These are phyloP conservation scores for Crithidia mellificae DNA, from an alignment of 208 protist genomes.

Conservation along the genomic window DNA sequence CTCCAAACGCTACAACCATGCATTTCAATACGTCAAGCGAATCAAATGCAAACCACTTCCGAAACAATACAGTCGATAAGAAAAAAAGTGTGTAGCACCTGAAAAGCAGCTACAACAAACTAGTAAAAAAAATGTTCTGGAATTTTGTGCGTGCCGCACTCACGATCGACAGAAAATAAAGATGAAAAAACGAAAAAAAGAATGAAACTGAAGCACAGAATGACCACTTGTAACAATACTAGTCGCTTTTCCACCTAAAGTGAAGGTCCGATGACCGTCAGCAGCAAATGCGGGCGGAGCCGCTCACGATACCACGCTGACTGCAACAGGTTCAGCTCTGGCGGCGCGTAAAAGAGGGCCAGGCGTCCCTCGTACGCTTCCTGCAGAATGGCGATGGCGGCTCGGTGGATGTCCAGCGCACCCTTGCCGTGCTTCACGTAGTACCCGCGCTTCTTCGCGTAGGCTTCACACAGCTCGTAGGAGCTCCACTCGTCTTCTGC, in stretches of 20 bases:
- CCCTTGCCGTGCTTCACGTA: conserved; percentile 87
- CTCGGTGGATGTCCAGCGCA: conserved; percentile 86
- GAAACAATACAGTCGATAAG: no score
- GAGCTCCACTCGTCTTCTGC: conserved; percentile 75
- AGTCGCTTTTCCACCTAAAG: no score
- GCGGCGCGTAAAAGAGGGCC: conserved; percentile 84
- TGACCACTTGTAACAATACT: no score
- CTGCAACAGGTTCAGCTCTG: conserved; percentile 58
- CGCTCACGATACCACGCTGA: conserved; percentile 48
- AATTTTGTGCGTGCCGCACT: no score
- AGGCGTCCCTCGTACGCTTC: conserved; percentile 89
- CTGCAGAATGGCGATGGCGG: conserved; percentile 85
- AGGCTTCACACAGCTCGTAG: conserved; percentile 92
- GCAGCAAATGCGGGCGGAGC: conserved; percentile 41
- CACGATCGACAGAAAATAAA: no score
- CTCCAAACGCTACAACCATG: no score
- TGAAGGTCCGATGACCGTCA: conserved; percentile 35
- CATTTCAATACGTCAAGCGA: no score
- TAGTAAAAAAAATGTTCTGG: no score
- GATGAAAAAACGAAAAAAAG: background rate
- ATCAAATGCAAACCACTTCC: no score
- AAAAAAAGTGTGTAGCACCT: no score
- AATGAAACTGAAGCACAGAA: conserved; percentile 27
- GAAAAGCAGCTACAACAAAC: no score
- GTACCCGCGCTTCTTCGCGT: conserved; percentile 87